Evolutionary conservation across 2,329 filamentous ascomycete genomes (phyloP), one percentile per base, ranked within the genome.

Genomic region (Fulvia fulva): DNA sequence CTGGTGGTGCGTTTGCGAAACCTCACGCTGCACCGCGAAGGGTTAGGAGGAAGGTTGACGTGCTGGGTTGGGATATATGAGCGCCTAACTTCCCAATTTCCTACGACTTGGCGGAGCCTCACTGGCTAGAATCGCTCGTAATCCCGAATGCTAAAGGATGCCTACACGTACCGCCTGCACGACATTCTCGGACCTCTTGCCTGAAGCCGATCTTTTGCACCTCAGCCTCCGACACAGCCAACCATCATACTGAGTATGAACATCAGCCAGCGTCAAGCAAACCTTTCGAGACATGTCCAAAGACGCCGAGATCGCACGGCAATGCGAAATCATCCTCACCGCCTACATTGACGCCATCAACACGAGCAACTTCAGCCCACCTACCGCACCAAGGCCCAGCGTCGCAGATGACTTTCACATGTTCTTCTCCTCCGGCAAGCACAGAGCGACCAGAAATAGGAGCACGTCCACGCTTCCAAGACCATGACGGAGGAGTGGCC

Each of bases 21-120:
- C 7, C 19, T 14, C 26, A 19, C n/a, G 14, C 30, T 14, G 14
- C 19, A 12, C 28, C 8, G 22, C 16, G 2, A 19, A 16, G 16
- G 5, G 22, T 21, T 7, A 28, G 53, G 21, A 16, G 45, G 34
- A 19, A 23, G 2, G 53, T 56, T 2, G 46, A 56, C 30, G 53
- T 56, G 7, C 22, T 56, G 11, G 5, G 21, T 4, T 56, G 53
- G 53, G 25, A 51, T 12, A 9, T 56, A 9, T 56, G 32, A 54
- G n/a, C 9, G 30, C 30, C 11, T 34, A n/a, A n/a, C n/a, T n/a
- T n/a, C n/a, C n/a, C n/a, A n/a, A n/a, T n/a, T n/a, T n/a, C n/a
- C n/a, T n/a, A n/a, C n/a, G n/a, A n/a, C n/a, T n/a, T 32, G 2
- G 8, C 8, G 28, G 28, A 32, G 28, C 4, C 28, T 32, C 8